Evolutionary conservation across 306 rosid genomes (phyloP).

Genomic region (Abrus precatorius): DNA sequence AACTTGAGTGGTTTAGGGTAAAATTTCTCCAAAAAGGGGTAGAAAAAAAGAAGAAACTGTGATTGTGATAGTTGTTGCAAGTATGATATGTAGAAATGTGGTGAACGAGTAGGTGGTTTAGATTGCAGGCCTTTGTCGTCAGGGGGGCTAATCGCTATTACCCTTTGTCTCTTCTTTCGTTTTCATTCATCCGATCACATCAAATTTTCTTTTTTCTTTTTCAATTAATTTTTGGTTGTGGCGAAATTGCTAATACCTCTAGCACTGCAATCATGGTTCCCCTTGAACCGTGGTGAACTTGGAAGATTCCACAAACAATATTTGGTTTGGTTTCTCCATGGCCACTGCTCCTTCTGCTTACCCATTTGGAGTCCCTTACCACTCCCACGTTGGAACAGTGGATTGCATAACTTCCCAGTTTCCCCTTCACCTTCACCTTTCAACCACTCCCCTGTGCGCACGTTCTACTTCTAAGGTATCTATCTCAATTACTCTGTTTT

Average conservation of each 20-base stretch:
- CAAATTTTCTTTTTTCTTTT: neutral
- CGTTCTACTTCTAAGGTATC: slow-evolving; percentile 66
- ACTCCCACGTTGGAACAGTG: slow-evolving; percentile 49
- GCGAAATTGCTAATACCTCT: slow-evolving; percentile 6
- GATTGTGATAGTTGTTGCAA: neutral
- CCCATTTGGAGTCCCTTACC: slow-evolving; percentile 58
- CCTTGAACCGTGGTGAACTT: slow-evolving; percentile 26
- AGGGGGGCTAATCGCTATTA: neutral
- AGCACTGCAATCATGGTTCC: neutral
- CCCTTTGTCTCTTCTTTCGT: neutral
- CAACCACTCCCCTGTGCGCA: slow-evolving; percentile 51
- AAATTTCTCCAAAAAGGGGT: too few species aligned
- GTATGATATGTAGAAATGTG: neutral
- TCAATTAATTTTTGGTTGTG: neutral
- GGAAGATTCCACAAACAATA: slow-evolving; percentile 21
- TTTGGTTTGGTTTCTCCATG: slow-evolving; percentile 51
- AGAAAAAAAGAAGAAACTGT: neutral
- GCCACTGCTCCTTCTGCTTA: slow-evolving; percentile 58
- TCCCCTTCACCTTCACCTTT: slow-evolving; percentile 57
- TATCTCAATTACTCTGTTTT: neutral
- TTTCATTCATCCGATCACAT: slow-evolving; percentile 1
- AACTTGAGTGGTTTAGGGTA: too few species aligned
- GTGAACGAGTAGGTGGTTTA: neutral
- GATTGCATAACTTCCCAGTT: slow-evolving; percentile 51
- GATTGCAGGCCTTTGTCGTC: neutral